phyloP scores from a whole-genome alignment of 2,329 filamentous ascomycete species.

The Camptophora hylomeconis region DNA sequence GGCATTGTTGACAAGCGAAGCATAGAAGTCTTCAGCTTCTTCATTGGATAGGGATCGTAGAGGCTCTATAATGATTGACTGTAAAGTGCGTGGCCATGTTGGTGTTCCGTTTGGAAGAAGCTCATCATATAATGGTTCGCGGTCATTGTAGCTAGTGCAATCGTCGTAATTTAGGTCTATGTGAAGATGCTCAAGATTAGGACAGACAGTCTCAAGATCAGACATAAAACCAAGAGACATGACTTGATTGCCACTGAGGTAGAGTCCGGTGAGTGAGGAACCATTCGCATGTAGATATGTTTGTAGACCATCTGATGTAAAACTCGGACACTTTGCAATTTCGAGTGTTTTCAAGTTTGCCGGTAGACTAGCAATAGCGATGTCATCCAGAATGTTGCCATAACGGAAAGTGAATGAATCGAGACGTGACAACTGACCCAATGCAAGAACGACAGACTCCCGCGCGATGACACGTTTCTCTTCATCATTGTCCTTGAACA shows the following conservation, averaged over 20 bases:
- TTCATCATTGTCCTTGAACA: background rate
- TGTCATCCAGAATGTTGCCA: constrained; percentile 56
- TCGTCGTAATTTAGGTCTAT: constrained; percentile 73
- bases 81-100: constrained; percentile 62
- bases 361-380: constrained; percentile 57
- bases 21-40: constrained; percentile 64
- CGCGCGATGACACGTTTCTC: constrained; percentile 22
- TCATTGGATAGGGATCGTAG: constrained; percentile 60
- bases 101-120: constrained; percentile 38
- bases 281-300: constrained; percentile 57
- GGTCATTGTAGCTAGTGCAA: constrained; percentile 55
- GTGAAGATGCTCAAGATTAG: constrained; percentile 53
- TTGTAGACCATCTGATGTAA: constrained; percentile 54
- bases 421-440: constrained; percentile 42
- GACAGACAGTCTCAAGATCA: constrained; percentile 53
- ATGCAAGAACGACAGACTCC: constrained; percentile 35
- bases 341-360: constrained; percentile 52
- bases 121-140: constrained; percentile 60
- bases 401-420: constrained; percentile 60
- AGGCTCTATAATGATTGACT: constrained; percentile 60
- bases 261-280: constrained; percentile 50
- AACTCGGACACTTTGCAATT: constrained; percentile 65
- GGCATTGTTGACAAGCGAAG: constrained; percentile 63
- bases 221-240: constrained; percentile 64
- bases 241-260: constrained; percentile 65